A percentile compares a stretch with the other conserved stretches of the same genome.
Evolutionary conservation across 495 filamentous ascomycete genomes (phyloP).

Genomic region (Podospora australis): DNA sequence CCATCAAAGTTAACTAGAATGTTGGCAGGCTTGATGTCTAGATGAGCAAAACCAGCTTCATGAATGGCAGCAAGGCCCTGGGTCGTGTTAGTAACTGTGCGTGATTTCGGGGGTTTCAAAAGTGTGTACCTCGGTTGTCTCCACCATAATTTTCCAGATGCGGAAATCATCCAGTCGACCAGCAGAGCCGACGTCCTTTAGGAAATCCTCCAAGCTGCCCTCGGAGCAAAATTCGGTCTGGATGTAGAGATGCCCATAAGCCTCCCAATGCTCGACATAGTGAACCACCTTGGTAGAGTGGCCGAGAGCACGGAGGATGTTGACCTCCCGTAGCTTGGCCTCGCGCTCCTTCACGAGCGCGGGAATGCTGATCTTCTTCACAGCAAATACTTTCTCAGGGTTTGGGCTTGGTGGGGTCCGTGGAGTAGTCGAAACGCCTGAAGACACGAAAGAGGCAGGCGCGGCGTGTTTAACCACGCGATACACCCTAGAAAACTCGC

Average conservation of each 20-base stretch:
- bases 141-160: conserved; percentile 94
- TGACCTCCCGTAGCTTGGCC: conserved; percentile 72
- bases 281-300: conserved; percentile 76
- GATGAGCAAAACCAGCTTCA: conserved; percentile 78
- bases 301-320: conserved; percentile 62
- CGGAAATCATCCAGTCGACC: conserved; percentile 91
- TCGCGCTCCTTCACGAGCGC: conserved; percentile 71
- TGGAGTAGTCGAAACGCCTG: conserved; percentile 23
- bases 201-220: conserved; percentile 78
- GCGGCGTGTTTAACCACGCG: conserved; percentile 51
- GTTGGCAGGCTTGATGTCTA: conserved; percentile 94
- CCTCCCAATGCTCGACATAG: conserved; percentile 80
- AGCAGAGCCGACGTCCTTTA: conserved; percentile 67
- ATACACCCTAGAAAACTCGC: conserved; percentile 91
- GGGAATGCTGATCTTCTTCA: conserved; percentile 85
- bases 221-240: conserved; percentile 95
- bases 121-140: conserved; percentile 63
- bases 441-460: conserved; percentile 12
- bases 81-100: conserved; percentile 25
- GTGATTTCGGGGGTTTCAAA: not conserved
- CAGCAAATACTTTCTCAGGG: conserved; percentile 61
- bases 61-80: conserved; percentile 88
- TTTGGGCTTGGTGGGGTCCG: conserved; percentile 41
- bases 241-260: conserved; percentile 75
- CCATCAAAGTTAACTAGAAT: conserved; percentile 88